Base-by-base conservation (phyloP, 495 filamentous ascomycete genomes). In the Penicillium salamii region DNA sequence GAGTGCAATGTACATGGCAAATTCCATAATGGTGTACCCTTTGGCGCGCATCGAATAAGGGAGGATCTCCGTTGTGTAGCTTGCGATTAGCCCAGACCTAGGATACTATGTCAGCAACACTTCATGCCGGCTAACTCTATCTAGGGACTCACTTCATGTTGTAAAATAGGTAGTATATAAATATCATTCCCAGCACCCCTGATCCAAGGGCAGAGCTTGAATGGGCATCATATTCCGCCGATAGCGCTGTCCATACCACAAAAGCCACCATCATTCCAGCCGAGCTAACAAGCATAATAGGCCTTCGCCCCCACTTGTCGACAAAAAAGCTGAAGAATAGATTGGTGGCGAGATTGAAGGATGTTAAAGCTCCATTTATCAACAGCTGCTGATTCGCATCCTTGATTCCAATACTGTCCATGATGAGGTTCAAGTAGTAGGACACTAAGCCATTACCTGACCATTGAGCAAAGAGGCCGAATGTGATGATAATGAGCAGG, bases 41-140 rank as follows among this genome's bases (percentile, higher is more conserved):
- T 87, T 90, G 34, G 84, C 83, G 14, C 84, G 79, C 49, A 88
- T 72, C 37, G 79, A 76, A 69, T 83, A 90, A 0, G 84, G 84
- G 11, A 85, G 68, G 28, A 88, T 80, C 68, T 88, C 85, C 21
- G 84, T 72, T 0, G 80, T 78, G 53, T 86, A 86, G 23, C 83
- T 80, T 40, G 85, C 78, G 24, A 87, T 69, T 44, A 87, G 67
- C 36, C 82, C 80, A 2, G 81, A 81, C 63, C 81, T 83, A 40
- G 11, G 26, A 9, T 19, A 15, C 0, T 0, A 3, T n/a, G 21
- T 46, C 7, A 46, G 43, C 7, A 6, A 23, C 17, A 9, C 7
- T 15, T n/a, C 14, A 15, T 7, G 14, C 4, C 14, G 2, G 15
- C 4, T 21, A 14, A 7, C 12, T 8, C n/a, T 8, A 28, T 11